Evolutionary conservation across 2,329 filamentous ascomycete species (phyloP), one percentile per base, ranked within the genome.

Genomic region (Rutstroemia sydowiana): DNA sequence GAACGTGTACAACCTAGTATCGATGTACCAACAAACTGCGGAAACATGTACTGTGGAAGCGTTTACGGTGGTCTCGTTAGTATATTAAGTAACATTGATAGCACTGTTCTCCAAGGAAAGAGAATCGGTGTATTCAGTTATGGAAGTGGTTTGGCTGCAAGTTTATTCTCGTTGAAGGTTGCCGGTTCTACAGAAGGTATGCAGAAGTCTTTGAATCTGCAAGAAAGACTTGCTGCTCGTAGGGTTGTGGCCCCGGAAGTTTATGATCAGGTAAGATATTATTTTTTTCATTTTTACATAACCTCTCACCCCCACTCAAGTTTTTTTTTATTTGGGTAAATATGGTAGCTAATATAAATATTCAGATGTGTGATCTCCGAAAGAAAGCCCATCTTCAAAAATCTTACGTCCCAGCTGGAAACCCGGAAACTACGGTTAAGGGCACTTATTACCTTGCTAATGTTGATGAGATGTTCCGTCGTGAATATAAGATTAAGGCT

Each of bases 391-490:
- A 93, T 69, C 75, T 92, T 59, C 79, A 90, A 75, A 92, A 91
- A 76, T 74, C 81, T 73, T 93, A 81, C 73, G 80, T 74, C 58
- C 88, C 88, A 56, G 70, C 76, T 63, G 88, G 88, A 53, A 81
- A 81, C 48, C 65, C 76, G 26, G 84, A 86, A 42, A 86, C 79
- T 60, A 78, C 93, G 52, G 67, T 68, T 55, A 71, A 78, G 54
- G 84, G 82, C 54, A 82, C 82, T 20, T 93, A 92, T 75, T 93
- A 91, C 73, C 77, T 93, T 54, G 81, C 81, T 66, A 82, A 84
- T 68, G 79, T 93, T 44, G 87, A 93, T 65, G 86, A 88, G 63
- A 89, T 89, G 86, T 93, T 88, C 83, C 84, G 86, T 74, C 81
- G 88, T 64, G 79, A 79, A 67, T 93, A 93, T 71, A 72, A 76